Percentiles rank a stretch among this genome's conserved stretches.
Evolutionary conservation across 2,329 filamentous ascomycete genomes (phyloP).

Genomic region (Aureobasidium melanogenum): DNA sequence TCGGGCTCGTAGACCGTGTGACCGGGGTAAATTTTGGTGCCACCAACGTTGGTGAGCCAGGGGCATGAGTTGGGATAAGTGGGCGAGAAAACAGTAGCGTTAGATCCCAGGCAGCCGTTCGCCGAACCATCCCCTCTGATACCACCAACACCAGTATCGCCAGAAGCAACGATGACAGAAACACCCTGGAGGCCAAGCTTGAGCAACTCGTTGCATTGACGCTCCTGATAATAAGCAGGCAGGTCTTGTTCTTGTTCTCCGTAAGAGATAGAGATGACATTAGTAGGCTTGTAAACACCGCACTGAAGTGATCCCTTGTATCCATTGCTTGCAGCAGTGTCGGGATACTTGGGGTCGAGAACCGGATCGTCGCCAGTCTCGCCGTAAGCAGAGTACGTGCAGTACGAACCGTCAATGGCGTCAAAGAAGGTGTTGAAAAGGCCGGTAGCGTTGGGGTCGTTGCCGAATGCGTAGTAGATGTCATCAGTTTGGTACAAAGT

Average conservation of each 20-base stretch:
- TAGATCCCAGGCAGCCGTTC: slow-evolving; percentile 21
- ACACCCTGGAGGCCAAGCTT: slow-evolving; percentile 44
- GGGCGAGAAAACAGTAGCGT: slow-evolving; percentile 20
- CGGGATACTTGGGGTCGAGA: slow-evolving; percentile 43
- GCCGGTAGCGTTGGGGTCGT: slow-evolving; percentile 32
- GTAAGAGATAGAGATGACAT: slow-evolving; percentile 53
- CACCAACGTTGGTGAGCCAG: slow-evolving; percentile 24
- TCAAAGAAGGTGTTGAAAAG: slow-evolving; percentile 42
- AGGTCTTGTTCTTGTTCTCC: slow-evolving; percentile 47
- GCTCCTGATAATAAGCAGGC: slow-evolving; percentile 45
- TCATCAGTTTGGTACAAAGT: slow-evolving; percentile 42
- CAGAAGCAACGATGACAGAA: slow-evolving; percentile 40
- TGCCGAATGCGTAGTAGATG: slow-evolving; percentile 20
- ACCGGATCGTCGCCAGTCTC: slow-evolving; percentile 40
- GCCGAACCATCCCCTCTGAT: slow-evolving; percentile 23
- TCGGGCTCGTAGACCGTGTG: slow-evolving; percentile 14
- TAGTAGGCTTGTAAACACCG: slow-evolving; percentile 43
- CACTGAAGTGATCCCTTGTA: slow-evolving; percentile 31
- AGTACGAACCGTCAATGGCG: slow-evolving; percentile 46
- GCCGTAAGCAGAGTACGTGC: slow-evolving; percentile 37
- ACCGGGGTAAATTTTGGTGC: slow-evolving; percentile 22
- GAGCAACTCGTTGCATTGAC: slow-evolving; percentile 35
- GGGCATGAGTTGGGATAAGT: slow-evolving; percentile 22
- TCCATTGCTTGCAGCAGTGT: slow-evolving; percentile 17
- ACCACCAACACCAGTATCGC: slow-evolving; percentile 33